Percentiles rank a stretch among this genome's conserved stretches.
Conservation (phyloP, 495 filamentous ascomycete species). For the Apiosordaria backusii region DNA sequence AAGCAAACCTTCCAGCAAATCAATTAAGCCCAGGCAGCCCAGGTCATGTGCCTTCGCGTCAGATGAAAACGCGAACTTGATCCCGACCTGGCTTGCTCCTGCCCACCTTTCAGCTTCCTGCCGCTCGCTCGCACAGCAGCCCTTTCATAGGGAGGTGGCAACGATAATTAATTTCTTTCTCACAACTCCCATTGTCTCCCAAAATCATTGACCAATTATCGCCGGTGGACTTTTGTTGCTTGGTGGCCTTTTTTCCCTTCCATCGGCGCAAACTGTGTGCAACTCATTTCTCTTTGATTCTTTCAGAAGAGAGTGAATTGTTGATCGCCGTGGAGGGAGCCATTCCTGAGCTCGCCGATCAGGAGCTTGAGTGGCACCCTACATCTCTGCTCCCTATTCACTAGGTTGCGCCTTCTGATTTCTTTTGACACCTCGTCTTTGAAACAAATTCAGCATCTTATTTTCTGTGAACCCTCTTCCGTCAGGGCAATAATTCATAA, state of each 20-base stretch:
- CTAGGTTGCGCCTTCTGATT: background rate
- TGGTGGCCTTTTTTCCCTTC: background rate
- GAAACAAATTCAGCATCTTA: background rate
- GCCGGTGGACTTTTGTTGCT: background rate
- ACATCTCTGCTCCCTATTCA: background rate
- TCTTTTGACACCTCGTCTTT: background rate
- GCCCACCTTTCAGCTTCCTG: background rate
- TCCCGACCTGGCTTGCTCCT: background rate
- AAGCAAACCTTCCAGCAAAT: slow-evolving; percentile 14
- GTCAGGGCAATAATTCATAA: background rate
- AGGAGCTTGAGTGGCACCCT: background rate
- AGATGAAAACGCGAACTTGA: slow-evolving; percentile 19
- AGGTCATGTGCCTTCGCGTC: slow-evolving; percentile 31
- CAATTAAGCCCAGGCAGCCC: slow-evolving; percentile 10
- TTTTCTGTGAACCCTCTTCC: background rate
- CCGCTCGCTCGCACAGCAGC: background rate
- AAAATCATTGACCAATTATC: background rate
- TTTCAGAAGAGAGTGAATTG: background rate
- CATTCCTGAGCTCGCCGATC: background rate
- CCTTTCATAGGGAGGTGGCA: slow-evolving; percentile 16
- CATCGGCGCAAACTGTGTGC: background rate
- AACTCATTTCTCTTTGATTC: background rate
- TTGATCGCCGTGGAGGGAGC: background rate
- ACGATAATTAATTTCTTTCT: slow-evolving; percentile 1
- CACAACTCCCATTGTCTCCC: background rate